Evolutionary conservation across 331 rosid species (phyloP).

Genomic region (Malus hybrid): DNA sequence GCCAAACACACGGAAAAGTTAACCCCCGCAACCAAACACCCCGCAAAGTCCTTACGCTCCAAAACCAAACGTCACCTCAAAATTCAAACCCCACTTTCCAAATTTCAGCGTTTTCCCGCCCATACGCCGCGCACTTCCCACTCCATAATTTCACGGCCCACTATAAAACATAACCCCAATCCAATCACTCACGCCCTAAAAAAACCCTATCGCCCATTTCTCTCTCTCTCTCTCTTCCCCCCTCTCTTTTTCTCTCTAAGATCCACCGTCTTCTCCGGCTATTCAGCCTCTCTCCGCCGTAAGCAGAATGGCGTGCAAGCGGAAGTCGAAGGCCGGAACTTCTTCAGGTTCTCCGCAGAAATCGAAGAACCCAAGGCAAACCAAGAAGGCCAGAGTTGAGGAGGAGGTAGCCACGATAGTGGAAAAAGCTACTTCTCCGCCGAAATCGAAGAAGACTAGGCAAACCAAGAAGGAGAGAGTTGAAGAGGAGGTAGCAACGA

Average conservation of each 20-base stretch:
- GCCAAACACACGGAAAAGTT: too few species aligned
- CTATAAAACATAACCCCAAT: background rate
- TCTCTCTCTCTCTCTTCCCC: background rate
- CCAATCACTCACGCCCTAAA: background rate
- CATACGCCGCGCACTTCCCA: background rate
- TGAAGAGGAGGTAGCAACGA: too few species aligned
- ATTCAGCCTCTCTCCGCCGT: background rate
- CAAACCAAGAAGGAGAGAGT: too few species aligned
- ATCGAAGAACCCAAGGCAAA: too few species aligned
- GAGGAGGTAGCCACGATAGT: background rate
- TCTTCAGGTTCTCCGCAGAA: background rate
- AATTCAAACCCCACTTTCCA: too few species aligned
- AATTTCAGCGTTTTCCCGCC: background rate
- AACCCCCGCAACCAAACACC: too few species aligned
- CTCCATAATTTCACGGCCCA: background rate
- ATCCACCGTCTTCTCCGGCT: background rate
- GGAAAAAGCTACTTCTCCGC: background rate
- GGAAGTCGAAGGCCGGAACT: background rate
- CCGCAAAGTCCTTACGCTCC: too few species aligned
- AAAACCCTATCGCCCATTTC: background rate
- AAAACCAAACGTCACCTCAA: too few species aligned
- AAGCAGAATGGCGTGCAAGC: slow-evolving; percentile 25
- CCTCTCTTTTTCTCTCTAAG: background rate
- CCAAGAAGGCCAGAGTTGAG: too few species aligned
- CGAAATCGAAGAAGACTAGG: too few species aligned